A percentile compares a stretch with the other conserved stretches of the same genome.
phyloP scores from a whole-genome alignment of 176 grass and related monocot species.

The Aegilops speltoides region DNA sequence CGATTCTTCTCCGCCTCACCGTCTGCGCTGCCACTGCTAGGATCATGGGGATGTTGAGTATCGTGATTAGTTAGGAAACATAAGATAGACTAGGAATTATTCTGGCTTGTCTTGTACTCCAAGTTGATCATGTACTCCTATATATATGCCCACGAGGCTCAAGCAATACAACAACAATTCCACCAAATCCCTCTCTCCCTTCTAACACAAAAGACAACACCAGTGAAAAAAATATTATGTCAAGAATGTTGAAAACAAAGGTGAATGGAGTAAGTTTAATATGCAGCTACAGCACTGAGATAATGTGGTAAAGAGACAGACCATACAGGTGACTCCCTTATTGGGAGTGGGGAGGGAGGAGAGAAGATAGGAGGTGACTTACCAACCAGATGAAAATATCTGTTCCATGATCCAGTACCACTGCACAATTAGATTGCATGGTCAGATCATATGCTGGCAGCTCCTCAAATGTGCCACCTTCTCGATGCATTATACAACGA shows the following conservation, averaged over 20 bases:
- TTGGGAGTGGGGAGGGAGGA: background rate
- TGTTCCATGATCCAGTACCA: conserved; percentile 96
- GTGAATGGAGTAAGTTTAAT: background rate
- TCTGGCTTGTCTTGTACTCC: too few species aligned
- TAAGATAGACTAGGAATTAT: too few species aligned
- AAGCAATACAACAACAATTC: too few species aligned
- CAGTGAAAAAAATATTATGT: background rate
- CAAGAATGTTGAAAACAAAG: conserved; percentile 15
- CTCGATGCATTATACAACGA: conserved; percentile 86
- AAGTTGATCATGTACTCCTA: too few species aligned
- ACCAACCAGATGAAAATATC: conserved; percentile 99
- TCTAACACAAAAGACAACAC: too few species aligned
- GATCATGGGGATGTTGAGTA: too few species aligned
- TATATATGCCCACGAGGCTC: too few species aligned
- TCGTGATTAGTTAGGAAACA: too few species aligned
- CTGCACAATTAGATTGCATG: conserved; percentile 89
- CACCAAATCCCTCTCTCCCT: too few species aligned
- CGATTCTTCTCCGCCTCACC: too few species aligned
- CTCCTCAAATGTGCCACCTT: conserved; percentile 97
- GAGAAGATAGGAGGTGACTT: conserved; percentile 38
- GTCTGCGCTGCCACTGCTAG: too few species aligned
- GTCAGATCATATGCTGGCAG: conserved; percentile 92
- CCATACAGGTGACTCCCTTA: too few species aligned
- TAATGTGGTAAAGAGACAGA: background rate
- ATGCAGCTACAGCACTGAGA: background rate